Conservation (phyloP, 352 stramenopile species). For the Phytophthora sp. region DNA sequence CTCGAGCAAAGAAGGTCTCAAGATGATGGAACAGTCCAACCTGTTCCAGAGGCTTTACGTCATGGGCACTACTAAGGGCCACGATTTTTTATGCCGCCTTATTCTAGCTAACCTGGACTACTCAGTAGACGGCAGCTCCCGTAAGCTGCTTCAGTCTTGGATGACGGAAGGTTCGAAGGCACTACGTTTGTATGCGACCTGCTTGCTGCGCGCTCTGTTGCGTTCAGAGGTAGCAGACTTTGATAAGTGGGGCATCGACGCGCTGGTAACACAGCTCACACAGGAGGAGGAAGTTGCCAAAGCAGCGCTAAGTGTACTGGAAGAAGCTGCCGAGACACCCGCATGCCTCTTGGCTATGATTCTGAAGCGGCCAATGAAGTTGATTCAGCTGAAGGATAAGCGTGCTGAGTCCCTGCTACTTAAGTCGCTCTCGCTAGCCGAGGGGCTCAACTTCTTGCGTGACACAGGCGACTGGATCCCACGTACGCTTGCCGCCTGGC, state of each 20-base stretch:
- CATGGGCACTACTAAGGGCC: slow-evolving; percentile 87
- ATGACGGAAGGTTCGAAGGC: slow-evolving; percentile 88
- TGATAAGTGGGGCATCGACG: slow-evolving; percentile 89
- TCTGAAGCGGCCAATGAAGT: slow-evolving; percentile 71
- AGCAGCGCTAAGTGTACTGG: slow-evolving; percentile 85
- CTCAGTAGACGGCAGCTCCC: slow-evolving; percentile 85
- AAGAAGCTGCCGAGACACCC: slow-evolving; percentile 86
- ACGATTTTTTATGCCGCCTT: slow-evolving; percentile 89
- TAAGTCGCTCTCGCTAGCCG: slow-evolving; percentile 82
- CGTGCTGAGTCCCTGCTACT: slow-evolving; percentile 82
- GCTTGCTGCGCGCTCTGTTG: slow-evolving; percentile 78
- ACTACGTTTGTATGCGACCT: slow-evolving; percentile 86
- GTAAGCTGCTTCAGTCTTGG: slow-evolving; percentile 88
- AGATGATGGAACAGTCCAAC: slow-evolving; percentile 93
- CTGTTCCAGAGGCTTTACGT: slow-evolving; percentile 88
- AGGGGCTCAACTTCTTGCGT: slow-evolving; percentile 81
- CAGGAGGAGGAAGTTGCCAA: slow-evolving; percentile 88
- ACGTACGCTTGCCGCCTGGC: slow-evolving; percentile 74
- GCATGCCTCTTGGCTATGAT: slow-evolving; percentile 88
- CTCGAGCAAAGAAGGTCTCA: slow-evolving; percentile 87
- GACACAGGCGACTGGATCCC: slow-evolving; percentile 87
- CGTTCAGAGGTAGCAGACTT: slow-evolving; percentile 89
- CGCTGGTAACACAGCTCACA: slow-evolving; percentile 82
- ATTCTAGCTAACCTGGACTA: slow-evolving; percentile 91
- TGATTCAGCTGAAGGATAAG: slow-evolving; percentile 84